Base-by-base conservation (phyloP, 2,329 filamentous ascomycete genomes). In the Colletotrichum chrysophilum region DNA sequence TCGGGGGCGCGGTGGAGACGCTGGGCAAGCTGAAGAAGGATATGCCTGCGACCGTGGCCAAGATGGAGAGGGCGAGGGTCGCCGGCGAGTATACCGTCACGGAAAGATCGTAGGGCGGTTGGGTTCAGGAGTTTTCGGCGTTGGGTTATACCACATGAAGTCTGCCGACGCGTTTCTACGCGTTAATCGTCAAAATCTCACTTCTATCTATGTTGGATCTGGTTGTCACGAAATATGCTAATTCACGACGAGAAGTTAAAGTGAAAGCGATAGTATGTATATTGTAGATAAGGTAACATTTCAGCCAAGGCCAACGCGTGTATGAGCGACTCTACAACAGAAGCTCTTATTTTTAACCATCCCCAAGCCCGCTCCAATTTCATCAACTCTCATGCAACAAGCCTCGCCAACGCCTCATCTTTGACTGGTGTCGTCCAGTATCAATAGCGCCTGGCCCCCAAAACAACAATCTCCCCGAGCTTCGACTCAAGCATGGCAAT, bases 41-140 rank as follows among this genome's bases (percentile, higher is more conserved):
- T 43, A 90, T 93, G 89, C 91, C 92, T 18, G 87, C 90, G 24
- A 89, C 90, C 5, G 90, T 92, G 79, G 92, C 92, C 70, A 90
- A 88, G 82, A 93, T 93, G 89, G 91, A 93, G 86, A 87, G 91
- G 82, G 92, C 92, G 73, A 86, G 89, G 76, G 87, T 89, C 18
- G 92, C 91, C 26, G 90, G 89, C 18, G 87, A 90, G 78, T 92
- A 92, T 81, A 90, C 91, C 9, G 85, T 89, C 65, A 85, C 85
- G n/a, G 85, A 86, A 79, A 70, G 79, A 12, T 74, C 77, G 7
- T 80, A 77, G 16, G 14, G 7, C 7, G 5, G 18, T 7, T 7
- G 32, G 32, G 10, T 26, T 21, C 8, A 55, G 62, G 69, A 48
- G 64, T 76, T 72, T 32, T 62, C 43, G 70, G 64, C 70, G 70